These are phyloP conservation scores for Peniophora sp. DNA, from an alignment of 1,284 basidiomycete species.

Conservation along the genomic window DNA sequence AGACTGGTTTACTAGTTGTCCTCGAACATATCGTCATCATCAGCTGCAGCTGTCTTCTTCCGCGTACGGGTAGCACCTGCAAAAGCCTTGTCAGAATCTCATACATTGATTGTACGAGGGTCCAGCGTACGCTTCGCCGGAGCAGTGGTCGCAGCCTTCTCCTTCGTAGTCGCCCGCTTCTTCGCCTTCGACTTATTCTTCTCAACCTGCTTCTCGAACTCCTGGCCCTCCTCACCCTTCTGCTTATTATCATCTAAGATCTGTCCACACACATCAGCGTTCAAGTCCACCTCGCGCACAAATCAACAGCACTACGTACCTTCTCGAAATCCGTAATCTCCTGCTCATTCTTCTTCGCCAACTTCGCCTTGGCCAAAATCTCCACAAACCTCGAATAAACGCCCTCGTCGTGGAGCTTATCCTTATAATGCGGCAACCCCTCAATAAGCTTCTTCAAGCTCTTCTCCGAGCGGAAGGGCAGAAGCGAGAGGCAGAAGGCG, in stretches of 20 bases:
- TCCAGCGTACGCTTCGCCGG: no score
- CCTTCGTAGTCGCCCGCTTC: conserved; percentile 51
- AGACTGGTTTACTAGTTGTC: no score
- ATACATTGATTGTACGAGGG: no score
- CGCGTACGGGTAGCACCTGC: no score
- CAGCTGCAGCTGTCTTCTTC: no score
- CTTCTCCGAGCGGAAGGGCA: conserved; percentile 95
- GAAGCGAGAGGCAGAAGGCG: conserved; percentile 87
- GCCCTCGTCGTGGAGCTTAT: conserved; percentile 86
- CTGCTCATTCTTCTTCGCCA: conserved; percentile 81
- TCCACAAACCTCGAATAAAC: conserved; percentile 86
- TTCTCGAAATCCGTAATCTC: conserved; percentile 87
- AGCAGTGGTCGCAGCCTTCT: no score
- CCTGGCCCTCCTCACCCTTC: conserved; percentile 89
- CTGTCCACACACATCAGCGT: conserved; percentile 28
- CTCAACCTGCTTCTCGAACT: conserved; percentile 76
- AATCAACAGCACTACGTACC: conserved; percentile 28
- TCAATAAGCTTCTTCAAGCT: conserved; percentile 96
- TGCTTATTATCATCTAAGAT: conserved; percentile 77
- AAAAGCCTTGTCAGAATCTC: no score
- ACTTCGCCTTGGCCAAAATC: conserved; percentile 86
- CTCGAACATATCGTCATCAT: no score
- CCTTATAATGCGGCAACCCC: conserved; percentile 85
- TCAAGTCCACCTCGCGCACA: neutral
- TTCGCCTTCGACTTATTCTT: conserved; percentile 76